A percentile compares a stretch with the other conserved stretches of the same genome.
Conservation (phyloP, 768 basidiomycete species). For the Naganishia onofrii region DNA sequence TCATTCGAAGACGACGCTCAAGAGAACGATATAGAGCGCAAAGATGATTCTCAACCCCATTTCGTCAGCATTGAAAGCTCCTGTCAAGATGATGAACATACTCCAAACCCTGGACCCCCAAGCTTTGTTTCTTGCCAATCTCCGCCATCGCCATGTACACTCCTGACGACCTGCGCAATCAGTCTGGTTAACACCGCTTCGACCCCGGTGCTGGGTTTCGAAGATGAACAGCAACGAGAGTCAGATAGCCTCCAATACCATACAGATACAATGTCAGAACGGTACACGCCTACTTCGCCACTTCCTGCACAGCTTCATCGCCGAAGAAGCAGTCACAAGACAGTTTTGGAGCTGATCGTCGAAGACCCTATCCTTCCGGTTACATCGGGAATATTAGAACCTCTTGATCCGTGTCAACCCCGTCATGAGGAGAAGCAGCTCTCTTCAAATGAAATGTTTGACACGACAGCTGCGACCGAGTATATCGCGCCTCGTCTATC, state of each 20-base stretch:
- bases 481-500: not conserved
- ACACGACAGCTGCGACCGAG: not conserved
- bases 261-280: too few species aligned
- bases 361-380: slow-evolving; percentile 4
- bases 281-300: not conserved
- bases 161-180: not conserved
- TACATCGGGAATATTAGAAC: not conserved
- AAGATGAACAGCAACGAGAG: too few species aligned
- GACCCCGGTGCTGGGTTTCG: too few species aligned
- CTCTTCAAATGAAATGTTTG: not conserved
- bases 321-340: slow-evolving; percentile 9
- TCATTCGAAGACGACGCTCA: not conserved
- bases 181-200: not conserved
- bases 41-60: not conserved
- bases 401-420: not conserved
- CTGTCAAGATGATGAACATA: not conserved
- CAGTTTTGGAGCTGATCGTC: not conserved
- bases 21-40: not conserved
- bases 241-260: too few species aligned
- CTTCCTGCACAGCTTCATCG: not conserved
- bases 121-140: not conserved
- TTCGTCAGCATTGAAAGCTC: not conserved
- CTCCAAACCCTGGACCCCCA: not conserved
- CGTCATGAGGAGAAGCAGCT: not conserved
- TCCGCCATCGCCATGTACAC: not conserved